phyloP scores from a whole-genome alignment of 495 filamentous ascomycete genomes.

The Neurospora tetrasperma region DNA sequence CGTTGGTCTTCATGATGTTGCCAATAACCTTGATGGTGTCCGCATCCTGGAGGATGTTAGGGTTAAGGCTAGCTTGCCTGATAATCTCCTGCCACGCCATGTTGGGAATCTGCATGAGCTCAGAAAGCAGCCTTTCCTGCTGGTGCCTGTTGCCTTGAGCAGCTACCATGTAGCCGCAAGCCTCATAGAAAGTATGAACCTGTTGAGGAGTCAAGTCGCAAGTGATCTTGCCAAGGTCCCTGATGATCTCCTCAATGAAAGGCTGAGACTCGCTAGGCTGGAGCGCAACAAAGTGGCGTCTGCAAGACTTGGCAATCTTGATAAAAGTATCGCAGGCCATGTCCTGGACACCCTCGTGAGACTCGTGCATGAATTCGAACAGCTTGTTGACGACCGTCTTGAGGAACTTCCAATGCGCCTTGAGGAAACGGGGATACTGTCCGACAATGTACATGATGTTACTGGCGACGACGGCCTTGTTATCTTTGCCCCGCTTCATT shows the following conservation, averaged over 20 bases:
- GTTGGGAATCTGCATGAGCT: constrained; percentile 90
- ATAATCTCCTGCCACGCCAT: constrained; percentile 94
- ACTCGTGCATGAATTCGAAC: constrained; percentile 99
- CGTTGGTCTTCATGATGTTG: constrained; percentile 99
- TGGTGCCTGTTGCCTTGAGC: constrained; percentile 87
- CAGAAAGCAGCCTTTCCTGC: constrained; percentile 82
- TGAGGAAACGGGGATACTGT: constrained; percentile 94
- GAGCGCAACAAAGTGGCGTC: constrained; percentile 90
- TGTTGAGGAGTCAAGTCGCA: constrained; percentile 91
- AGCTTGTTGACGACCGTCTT: constrained; percentile 99
- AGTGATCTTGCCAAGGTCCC: constrained; percentile 89
- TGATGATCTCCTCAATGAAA: constrained; percentile 98
- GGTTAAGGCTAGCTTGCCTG: constrained; percentile 65
- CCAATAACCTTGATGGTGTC: constrained; percentile 97
- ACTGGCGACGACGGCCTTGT: constrained; percentile 97
- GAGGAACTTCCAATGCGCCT: constrained; percentile 98
- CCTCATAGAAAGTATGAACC: constrained; percentile 98
- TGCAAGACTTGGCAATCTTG: constrained; percentile 98
- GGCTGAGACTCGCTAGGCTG: constrained; percentile 91
- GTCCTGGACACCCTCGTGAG: constrained; percentile 98
- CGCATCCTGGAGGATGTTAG: constrained; percentile 71
- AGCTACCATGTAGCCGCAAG: constrained; percentile 98
- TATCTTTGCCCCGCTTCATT: constrained; percentile 98
- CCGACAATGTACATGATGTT: constrained; percentile 99
- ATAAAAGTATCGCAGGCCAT: constrained; percentile 99